Base-by-base conservation (phyloP, 2,329 filamentous ascomycete genomes). In the Nemania abortiva region DNA sequence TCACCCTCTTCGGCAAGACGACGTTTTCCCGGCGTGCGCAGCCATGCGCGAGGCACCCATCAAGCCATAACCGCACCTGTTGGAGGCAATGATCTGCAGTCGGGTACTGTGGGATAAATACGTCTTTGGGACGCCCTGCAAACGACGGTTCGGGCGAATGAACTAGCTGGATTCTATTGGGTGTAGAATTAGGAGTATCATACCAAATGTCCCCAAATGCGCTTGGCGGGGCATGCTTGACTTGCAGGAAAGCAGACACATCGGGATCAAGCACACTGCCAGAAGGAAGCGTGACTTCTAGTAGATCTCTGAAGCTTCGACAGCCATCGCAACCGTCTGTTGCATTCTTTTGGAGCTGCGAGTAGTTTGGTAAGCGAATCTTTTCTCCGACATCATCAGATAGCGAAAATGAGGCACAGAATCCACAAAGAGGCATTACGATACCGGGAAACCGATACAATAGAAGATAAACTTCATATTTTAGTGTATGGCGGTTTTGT, bases 241-340 rank as follows among this genome's bases (percentile, higher is more conserved):
- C 37, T 29, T 47, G 20, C 20, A 58, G 27, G 18, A 58, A 58
- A 31, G 55, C 37, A 31, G 55, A 45, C n/a, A 58, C 37, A 31
- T 58, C 55, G 7, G 27, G 34, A 29, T 29, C 55, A 58, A 47
- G 10, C 20, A 27, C 27, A 4, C 11, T 27, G 6, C 27, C 55
- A 1, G 20, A 20, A 2, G 55, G 55, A 29, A 58, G 37, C 22
- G 55, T 45, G 11, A 31, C 42, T 27, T 47, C 37, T 20, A 58
- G 55, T 11, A 58, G 42, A 47, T 58, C 55, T 18, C 55, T 58
- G 20, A 58, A 58, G 13, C 20, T 58, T 27, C 55, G 55, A 20
- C 55, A 58, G 20, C 55, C 55, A 47, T 47, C 55, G 42, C 55
- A 45, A 20, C 37, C 55, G 34, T 45, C 1, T 6, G 20, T 29